Base-by-base conservation (phyloP, 1,284 basidiomycete genomes). In the Ustilago shanxiensis region DNA sequence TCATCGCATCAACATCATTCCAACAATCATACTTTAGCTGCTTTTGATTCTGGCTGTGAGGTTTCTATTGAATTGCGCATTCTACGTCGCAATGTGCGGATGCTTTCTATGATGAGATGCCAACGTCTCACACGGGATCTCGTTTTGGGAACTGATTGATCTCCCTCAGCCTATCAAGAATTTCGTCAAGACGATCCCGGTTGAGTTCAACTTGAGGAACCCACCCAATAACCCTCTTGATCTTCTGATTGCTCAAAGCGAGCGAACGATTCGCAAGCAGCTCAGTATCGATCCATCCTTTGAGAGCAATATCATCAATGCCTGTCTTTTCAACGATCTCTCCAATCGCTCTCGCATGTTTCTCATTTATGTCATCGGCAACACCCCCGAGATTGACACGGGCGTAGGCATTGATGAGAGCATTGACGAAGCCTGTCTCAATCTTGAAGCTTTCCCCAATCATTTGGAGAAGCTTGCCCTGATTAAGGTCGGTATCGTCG, bases 361-460 rank as follows among this genome's bases (percentile, higher is more conserved):
- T 81, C 24, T 72, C 77, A 62, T 81, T 82, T 50, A 77, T 63
- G 3, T 82, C 77, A n/a, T 82, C 72, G 0, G 58, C 71, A n/a
- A 81, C 63, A 45, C 61, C 63, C 7, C 50, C n/a, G 0, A 71
- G 57, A 33, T 76, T 45, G 49, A 76, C 47, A 1, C 65, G 64
- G 0, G 80, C 80, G 50, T 63, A 82, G 0, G 72, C 39, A 31
- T 80, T 80, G 69, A 82, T 68, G 3, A 74, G 53, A 24, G 79
- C 62, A 35, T 74, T 74, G 51, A 61, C 62, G 18, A 80, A 82
- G 41, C 76, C 77, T 4, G 76, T 79, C 31, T 80, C 55, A 47
- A 82, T 71, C 14, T 60, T 22, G 29, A 72, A 82, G 1, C 59
- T 20, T 22, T 77, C 51, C 37, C 72, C 63, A 16, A 69, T 56